Conservation (phyloP, 495 filamentous ascomycete genomes). For the Trichocladium uniseriatum region DNA sequence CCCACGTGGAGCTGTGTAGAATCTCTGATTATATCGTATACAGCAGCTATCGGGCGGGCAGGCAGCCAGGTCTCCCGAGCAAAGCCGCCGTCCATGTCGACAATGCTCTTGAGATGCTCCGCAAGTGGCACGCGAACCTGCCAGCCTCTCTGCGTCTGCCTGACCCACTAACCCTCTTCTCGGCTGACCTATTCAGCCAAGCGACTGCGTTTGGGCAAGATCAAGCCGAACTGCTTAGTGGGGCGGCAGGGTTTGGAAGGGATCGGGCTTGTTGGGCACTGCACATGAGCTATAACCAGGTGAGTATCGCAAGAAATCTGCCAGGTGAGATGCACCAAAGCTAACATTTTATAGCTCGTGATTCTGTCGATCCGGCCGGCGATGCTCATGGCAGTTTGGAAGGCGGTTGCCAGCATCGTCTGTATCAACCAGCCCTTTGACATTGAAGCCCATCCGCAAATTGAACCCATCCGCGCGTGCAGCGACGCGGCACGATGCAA, state of each 20-base stretch:
- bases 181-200: conserved; percentile 3
- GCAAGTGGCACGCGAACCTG: conserved; percentile 19
- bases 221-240: conserved; percentile 7
- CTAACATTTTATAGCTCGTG: conserved; percentile 22
- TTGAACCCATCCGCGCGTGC: conserved; percentile 19
- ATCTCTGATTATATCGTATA: conserved; percentile 32
- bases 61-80: neutral
- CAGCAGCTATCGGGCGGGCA: conserved; percentile 26
- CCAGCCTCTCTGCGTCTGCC: conserved; percentile 1
- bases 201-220: neutral
- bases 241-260: conserved; percentile 3
- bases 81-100: conserved; percentile 12
- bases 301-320: neutral
- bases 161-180: conserved; percentile 7
- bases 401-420: conserved; percentile 21
- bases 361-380: conserved; percentile 34
- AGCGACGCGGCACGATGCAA: conserved; percentile 29
- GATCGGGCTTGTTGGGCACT: conserved; percentile 28
- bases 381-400: conserved; percentile 32
- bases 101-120: conserved; percentile 17
- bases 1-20: conserved; percentile 29
- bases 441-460: conserved; percentile 15
- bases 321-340: neutral
- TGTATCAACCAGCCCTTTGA: conserved; percentile 7
- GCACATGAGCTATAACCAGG: conserved; percentile 38